Base-by-base conservation (phyloP, 2,329 filamentous ascomycete species). In the Fusarium proliferatum region DNA sequence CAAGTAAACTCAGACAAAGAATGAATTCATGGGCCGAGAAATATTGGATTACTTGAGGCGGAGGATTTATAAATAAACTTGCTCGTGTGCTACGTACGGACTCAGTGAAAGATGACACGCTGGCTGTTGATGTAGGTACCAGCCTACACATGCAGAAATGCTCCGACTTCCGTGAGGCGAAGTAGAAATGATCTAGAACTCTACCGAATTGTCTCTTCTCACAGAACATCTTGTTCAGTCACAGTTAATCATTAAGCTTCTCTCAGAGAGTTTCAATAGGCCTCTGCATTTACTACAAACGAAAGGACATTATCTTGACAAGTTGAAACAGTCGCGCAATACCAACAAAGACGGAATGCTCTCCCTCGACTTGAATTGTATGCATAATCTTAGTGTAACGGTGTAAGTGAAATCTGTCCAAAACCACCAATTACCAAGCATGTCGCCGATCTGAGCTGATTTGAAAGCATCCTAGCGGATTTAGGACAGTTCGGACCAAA, bases 31-130 rank as follows among this genome's bases (percentile, higher is more conserved):
- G 59, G 28, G 17, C 42, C 41, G 6, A 26, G n/a, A 43, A 11
- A 28, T 23, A 9, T 13, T 12, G 33, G 2, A 33, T 33, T 33
- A 17, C 26, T 42, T 6, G 26, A 33, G 23, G 6, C 28, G n/a
- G 9, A n/a, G 11, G 45, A 57, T 39, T 19, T 63, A 58, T 69
- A 64, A 71, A 46, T 58, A 56, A 52, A 52, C 45, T 26, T 46
- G 21, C 43, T 71, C 30, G 53, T 38, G 41, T 59, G 71, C 52
- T 21, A 62, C 48, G 12, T 58, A 64, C 28, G 15, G 49, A 33
- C 36, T 28, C 46, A 52, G 16, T 21, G 5, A 43, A 78, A 78
- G 74, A 78, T 74, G 76, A 69, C 76, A 78, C 76, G 77, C 75
- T 78, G 75, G 67, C 76, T 69, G 23, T 64, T 71, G 67, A 58